phyloP scores from a whole-genome alignment of 2,329 filamentous ascomycete genomes.

The Pestalotiopsis sp. region DNA sequence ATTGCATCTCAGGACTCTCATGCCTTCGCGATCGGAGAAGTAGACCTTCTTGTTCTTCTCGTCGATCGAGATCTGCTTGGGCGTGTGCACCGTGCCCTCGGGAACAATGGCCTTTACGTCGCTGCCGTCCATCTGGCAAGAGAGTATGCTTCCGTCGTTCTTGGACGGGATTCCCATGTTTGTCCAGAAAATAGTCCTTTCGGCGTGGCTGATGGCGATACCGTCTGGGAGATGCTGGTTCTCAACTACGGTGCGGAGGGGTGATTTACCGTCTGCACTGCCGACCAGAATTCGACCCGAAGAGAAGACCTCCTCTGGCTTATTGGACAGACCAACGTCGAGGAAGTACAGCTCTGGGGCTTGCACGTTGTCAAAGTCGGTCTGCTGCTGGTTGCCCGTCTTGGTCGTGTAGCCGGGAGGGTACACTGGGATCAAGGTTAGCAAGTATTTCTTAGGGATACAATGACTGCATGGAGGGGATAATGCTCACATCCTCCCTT shows the following conservation, averaged over 20 bases:
- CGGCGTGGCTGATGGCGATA: conserved; percentile 37
- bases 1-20: conserved; percentile 40
- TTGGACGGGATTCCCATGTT: conserved; percentile 46
- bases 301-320: conserved; percentile 3
- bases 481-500: conserved; percentile 21
- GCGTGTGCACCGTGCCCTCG: conserved; percentile 49
- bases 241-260: conserved; percentile 4
- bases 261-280: conserved; percentile 8
- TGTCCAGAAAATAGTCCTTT: conserved; percentile 50
- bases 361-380: conserved; percentile 7
- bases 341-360: conserved; percentile 11
- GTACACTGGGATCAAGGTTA: neutral
- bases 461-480: neutral
- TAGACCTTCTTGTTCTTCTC: conserved; percentile 37
- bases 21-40: conserved; percentile 47
- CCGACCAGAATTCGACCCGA: conserved; percentile 7
- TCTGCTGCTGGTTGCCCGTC: conserved; percentile 2
- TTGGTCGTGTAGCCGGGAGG: conserved; percentile 10
- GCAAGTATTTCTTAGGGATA: neutral
- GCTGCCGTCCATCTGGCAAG: conserved; percentile 52
- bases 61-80: conserved; percentile 44
- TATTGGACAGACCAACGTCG: conserved; percentile 8
- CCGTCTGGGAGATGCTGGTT: conserved; percentile 43
- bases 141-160: conserved; percentile 46
- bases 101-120: conserved; percentile 46